Conservation (phyloP, 495 filamentous ascomycete species). For the Chlorociboria aeruginascens region DNA sequence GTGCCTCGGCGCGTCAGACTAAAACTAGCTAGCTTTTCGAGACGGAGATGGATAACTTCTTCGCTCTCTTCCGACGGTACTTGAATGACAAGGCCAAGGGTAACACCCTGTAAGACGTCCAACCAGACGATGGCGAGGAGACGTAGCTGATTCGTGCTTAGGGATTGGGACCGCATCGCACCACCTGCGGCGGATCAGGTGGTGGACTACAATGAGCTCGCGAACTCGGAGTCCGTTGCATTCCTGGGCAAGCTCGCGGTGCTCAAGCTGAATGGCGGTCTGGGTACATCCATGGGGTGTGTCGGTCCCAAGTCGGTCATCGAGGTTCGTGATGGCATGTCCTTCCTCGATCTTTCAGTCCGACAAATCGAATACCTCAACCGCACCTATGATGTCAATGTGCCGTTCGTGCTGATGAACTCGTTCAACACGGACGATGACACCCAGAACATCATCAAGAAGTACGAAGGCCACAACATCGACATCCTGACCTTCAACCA, state of each 20-base stretch:
- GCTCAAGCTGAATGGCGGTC: conserved; percentile 97
- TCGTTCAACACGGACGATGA: conserved; percentile 99
- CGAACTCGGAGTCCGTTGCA: conserved; percentile 74
- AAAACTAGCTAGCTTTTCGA: conserved; percentile 55
- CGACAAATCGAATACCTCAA: conserved; percentile 99
- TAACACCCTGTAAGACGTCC: conserved; percentile 54
- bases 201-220: conserved; percentile 78
- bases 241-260: conserved; percentile 97
- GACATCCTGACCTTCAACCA: conserved; percentile 99
- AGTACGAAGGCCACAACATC: conserved; percentile 99
- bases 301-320: conserved; percentile 99
- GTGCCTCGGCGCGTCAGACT: conserved; percentile 1
- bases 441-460: conserved; percentile 99
- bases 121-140: background rate
- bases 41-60: conserved; percentile 99
- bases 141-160: conserved; percentile 15
- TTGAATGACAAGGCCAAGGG: conserved; percentile 98
- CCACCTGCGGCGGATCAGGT: conserved; percentile 87
- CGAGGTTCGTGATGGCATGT: conserved; percentile 99
- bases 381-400: conserved; percentile 92
- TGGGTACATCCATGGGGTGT: conserved; percentile 99
- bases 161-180: conserved; percentile 89
- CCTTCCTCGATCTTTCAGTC: conserved; percentile 97
- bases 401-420: conserved; percentile 99
- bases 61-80: conserved; percentile 92